A percentile compares a stretch with the other conserved stretches of the same genome.
Evolutionary conservation across 73 alveolate genomes (phyloP).

Genomic region (Paramecium tetraurelia): DNA sequence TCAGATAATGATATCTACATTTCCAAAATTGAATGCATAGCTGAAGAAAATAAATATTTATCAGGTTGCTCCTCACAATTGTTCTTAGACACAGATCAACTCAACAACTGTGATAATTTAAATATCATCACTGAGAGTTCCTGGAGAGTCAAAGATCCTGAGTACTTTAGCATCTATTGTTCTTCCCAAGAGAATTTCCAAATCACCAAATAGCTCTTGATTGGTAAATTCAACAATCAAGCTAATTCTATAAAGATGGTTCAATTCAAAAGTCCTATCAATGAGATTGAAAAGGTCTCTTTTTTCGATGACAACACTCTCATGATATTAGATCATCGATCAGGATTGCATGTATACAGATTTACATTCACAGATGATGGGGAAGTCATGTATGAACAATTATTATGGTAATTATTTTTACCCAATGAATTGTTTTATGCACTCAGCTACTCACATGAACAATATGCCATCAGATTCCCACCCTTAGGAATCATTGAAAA

Average conservation of each 20-base stretch:
- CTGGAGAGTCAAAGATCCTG: constrained; percentile 41
- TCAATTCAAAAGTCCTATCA: background rate
- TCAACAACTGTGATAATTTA: background rate
- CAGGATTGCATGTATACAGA: background rate
- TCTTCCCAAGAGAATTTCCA: background rate
- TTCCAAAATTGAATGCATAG: background rate
- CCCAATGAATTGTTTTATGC: constrained; percentile 17
- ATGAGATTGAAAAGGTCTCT: background rate
- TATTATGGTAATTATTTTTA: background rate
- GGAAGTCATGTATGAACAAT: background rate
- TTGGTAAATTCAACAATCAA: background rate
- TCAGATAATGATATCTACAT: background rate
- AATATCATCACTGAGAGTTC: background rate
- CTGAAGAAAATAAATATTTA: background rate
- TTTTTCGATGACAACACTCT: constrained; percentile 24
- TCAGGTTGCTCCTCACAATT: background rate
- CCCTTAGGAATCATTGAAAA: constrained; percentile 24
- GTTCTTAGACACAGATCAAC: background rate
- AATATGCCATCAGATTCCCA: constrained; percentile 28
- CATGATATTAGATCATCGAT: background rate
- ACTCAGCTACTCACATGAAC: constrained; percentile 8
- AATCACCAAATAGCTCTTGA: background rate
- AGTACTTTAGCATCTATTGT: background rate
- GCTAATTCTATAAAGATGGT: background rate
- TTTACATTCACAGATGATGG: background rate